These are phyloP conservation scores for Fusarium concolor DNA, from an alignment of 2,329 filamentous ascomycete genomes.

Conservation along the genomic window DNA sequence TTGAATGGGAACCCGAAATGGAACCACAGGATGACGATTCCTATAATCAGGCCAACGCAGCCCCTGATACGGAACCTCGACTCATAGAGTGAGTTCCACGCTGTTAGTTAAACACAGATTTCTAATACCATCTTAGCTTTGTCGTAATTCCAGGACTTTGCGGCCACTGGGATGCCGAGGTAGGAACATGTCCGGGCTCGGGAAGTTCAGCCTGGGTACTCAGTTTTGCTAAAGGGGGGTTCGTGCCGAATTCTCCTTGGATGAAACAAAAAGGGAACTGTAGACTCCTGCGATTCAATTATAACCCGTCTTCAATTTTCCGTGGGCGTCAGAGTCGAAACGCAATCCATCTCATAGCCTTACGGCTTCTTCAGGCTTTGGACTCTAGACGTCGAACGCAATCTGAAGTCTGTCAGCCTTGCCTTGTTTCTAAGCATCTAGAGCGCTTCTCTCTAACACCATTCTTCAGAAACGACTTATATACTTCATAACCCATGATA, in stretches of 20 bases:
- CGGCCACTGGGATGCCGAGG: accelerated
- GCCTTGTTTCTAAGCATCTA: accelerated
- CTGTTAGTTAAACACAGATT: accelerated
- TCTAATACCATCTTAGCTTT: neutral
- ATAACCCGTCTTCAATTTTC: neutral
- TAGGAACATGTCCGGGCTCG: neutral
- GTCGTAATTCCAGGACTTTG: neutral
- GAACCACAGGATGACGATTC: too few species aligned
- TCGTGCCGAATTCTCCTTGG: too few species aligned
- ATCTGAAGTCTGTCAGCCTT: neutral
- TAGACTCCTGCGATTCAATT: neutral
- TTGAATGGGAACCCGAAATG: neutral
- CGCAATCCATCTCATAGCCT: neutral
- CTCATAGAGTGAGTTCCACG: neutral
- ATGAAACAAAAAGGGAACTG: neutral
- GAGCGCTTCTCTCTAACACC: too few species aligned
- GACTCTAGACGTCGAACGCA: neutral
- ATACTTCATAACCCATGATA: neutral
- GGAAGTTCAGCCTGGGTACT: neutral
- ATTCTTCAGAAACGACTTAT: neutral
- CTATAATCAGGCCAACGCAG: too few species aligned
- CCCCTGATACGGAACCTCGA: neutral
- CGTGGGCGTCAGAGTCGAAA: neutral
- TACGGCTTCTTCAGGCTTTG: neutral
- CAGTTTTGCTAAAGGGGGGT: neutral